Conservation (phyloP, 805 yeast species). For the Candida nanaspora region DNA sequence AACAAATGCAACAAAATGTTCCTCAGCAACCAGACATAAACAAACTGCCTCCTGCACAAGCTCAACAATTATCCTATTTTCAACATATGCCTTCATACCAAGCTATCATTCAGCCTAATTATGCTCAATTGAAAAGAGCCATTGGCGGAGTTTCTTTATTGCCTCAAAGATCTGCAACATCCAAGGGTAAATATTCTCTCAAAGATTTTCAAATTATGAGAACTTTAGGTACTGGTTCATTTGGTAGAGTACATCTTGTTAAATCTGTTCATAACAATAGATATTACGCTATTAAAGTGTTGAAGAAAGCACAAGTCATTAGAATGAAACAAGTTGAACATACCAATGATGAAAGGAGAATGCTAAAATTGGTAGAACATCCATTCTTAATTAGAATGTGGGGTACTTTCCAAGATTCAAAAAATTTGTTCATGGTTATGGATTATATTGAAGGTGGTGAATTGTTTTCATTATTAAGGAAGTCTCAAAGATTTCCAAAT, state of each 20-base stretch:
- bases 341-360: conserved; percentile 55
- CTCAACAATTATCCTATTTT: conserved; percentile 20
- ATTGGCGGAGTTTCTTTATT: conserved; percentile 19
- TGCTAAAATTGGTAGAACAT: conserved; percentile 50
- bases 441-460: conserved; percentile 63
- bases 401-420: conserved; percentile 59
- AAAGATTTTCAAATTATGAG: conserved; percentile 49
- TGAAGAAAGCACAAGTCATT: conserved; percentile 50
- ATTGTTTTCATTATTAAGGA: conserved; percentile 46
- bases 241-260: conserved; percentile 54
- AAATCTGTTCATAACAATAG: conserved; percentile 52
- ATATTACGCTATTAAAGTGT: conserved; percentile 52
- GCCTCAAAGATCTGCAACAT: conserved; percentile 30
- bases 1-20: neutral
- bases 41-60: conserved; percentile 15
- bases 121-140: conserved; percentile 18
- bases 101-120: conserved; percentile 28
- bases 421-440: conserved; percentile 55
- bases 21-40: neutral
- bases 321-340: conserved; percentile 60
- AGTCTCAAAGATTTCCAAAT: conserved; percentile 52
- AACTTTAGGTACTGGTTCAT: conserved; percentile 55
- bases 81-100: conserved; percentile 29
- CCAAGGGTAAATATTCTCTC: conserved; percentile 52
- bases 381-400: conserved; percentile 58